Evolutionary conservation across 306 rosid genomes (phyloP).

Genomic region (Medicago lupulina): DNA sequence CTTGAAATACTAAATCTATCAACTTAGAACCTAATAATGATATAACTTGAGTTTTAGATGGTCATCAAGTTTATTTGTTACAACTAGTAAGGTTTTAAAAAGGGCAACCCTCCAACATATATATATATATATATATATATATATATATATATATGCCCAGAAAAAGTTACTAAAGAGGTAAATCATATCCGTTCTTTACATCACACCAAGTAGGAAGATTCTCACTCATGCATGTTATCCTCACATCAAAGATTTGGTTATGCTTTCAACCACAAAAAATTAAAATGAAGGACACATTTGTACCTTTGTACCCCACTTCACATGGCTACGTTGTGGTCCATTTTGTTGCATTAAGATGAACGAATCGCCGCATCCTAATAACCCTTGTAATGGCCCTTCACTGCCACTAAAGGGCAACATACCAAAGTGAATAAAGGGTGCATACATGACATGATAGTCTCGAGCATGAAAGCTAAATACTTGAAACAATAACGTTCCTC

Average conservation of each 20-base stretch:
- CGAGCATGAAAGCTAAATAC: neutral
- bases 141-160: too few relatives aligned
- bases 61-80: too few relatives aligned
- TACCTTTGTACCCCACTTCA: conserved; percentile 2
- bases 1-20: too few relatives aligned
- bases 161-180: too few relatives aligned
- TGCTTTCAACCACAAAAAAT: neutral
- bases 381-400: conserved; percentile 10
- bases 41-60: too few relatives aligned
- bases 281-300: conserved; percentile 3
- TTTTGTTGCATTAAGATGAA: neutral
- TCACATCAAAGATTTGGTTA: neutral
- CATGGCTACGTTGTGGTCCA: conserved; percentile 13
- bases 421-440: neutral
- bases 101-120: too few relatives aligned
- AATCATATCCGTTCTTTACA: neutral
- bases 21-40: too few relatives aligned
- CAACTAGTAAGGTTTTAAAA: too few relatives aligned
- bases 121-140: too few relatives aligned
- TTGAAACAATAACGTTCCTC: too few relatives aligned
- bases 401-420: conserved; percentile 21
- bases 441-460: neutral
- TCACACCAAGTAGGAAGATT: conserved; percentile 9
- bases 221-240: neutral
- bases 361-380: conserved; percentile 30